Evolutionary conservation across 2,329 filamentous ascomycete species (phyloP).

Genomic region (Colletotrichum cuscutae): DNA sequence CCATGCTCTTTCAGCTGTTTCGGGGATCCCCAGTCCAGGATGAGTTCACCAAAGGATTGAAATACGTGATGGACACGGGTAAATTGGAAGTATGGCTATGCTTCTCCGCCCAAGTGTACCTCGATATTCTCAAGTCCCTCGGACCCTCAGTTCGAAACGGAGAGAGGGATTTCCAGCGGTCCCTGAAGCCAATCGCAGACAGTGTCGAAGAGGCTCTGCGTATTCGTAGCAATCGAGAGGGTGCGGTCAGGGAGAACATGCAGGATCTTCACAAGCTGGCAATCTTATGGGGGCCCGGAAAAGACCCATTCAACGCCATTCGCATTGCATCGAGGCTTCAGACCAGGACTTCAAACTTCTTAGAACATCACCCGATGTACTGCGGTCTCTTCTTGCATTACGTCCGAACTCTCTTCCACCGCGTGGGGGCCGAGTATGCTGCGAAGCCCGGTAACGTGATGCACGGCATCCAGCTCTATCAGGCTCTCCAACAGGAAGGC

Average conservation of each 20-base stretch:
- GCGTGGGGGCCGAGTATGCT: constrained; percentile 26
- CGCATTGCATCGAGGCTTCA: not conserved
- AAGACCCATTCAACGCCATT: constrained; percentile 13
- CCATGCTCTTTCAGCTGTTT: constrained; percentile 21
- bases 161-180: not conserved
- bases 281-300: constrained; percentile 30
- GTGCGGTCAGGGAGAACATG: not conserved
- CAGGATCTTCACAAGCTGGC: constrained; percentile 16
- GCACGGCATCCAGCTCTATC: constrained; percentile 37
- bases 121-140: constrained; percentile 36
- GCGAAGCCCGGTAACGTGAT: constrained; percentile 35
- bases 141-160: not conserved
- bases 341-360: constrained; percentile 29
- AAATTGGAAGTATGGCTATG: constrained; percentile 32
- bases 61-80: not conserved
- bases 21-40: constrained; percentile 33
- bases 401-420: constrained; percentile 35
- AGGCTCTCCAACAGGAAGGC: constrained; percentile 37
- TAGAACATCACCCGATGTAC: constrained; percentile 37
- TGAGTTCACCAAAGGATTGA: constrained; percentile 35
- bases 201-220: not conserved
- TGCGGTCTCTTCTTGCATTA: constrained; percentile 38
- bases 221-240: not conserved
- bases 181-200: not conserved
- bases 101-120: constrained; percentile 36